Base-by-base conservation (phyloP, 164 flowering plant genomes). In the Houttuynia cordata region DNA sequence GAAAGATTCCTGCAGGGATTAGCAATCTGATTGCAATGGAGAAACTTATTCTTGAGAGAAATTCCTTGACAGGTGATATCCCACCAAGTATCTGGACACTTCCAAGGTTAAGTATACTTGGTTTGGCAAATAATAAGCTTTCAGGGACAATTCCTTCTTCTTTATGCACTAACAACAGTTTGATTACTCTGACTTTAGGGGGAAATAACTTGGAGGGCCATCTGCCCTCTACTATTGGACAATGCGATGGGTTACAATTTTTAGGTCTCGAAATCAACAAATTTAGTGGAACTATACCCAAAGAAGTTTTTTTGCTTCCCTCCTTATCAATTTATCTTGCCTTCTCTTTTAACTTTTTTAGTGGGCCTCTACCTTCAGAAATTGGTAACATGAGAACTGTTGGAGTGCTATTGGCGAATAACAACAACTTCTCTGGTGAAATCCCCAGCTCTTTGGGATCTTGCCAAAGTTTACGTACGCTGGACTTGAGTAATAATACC, bases 1-100 rank as follows among this genome's bases (percentile, higher is more conserved):
- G 81, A 51, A 51, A 7, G 21, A 70, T 80, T 10, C 81, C 81
- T 18, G 5, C 18, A 12, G 71, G 49, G 19, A 25, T 67, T 25
- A 74, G 45, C 8, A 74, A 72, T 19, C 82, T 78, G 8, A 37
- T 58, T 20, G 63, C 63, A 51, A 56, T 76, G 21, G 52, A 0
- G 0, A 1, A 0, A 1, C 18, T 76, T 0, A 24, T 7, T 0
- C 0, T 74, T 41, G 10, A 24, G 3, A 0, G 3, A 0, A 76
- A 74, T 59, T 14, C 19, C 3, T 14, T 79, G 5, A 70, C 25
- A 0, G 82, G 82, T 18, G 18, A 9, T 6, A 63, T 68, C 37
- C 67, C 71, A 1, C 5, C 4, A n/a, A 20, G 22, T 8, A 41
- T 68, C 1, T 62, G 67, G 25, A 52, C 58, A 37, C 52, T 68